Evolutionary conservation across 1,139 yeast species (phyloP).

Genomic region (Debaryomyces sp.): DNA sequence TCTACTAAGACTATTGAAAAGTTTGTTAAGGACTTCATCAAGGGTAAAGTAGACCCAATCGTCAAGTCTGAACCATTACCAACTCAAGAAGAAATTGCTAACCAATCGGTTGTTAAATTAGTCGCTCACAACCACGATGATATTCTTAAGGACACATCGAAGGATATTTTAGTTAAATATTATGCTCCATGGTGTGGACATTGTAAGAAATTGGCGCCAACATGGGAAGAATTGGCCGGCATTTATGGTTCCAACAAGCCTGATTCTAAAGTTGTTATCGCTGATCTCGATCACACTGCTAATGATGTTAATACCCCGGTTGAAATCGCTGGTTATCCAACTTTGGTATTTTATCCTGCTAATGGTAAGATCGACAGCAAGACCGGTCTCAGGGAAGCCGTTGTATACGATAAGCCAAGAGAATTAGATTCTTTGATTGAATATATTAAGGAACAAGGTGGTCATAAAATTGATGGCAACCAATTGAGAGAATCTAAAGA

Average conservation of each 20-base stretch:
- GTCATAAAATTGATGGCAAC: constrained; percentile 57
- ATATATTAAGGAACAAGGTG: constrained; percentile 70
- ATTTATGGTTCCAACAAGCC: constrained; percentile 55
- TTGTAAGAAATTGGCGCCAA: constrained; percentile 94
- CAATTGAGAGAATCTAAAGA: constrained; percentile 29
- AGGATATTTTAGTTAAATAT: constrained; percentile 91
- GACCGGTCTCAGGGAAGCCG: constrained; percentile 60
- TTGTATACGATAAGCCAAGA: constrained; percentile 72
- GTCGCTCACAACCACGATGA: constrained; percentile 85
- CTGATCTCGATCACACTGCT: constrained; percentile 85
- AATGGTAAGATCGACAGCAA: constrained; percentile 66
- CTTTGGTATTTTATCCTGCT: constrained; percentile 90
- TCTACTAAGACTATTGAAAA: constrained; percentile 47
- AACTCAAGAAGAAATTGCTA: constrained; percentile 62
- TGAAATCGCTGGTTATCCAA: constrained; percentile 89
- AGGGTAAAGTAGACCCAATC: constrained; percentile 69
- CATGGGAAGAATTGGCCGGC: constrained; percentile 83
- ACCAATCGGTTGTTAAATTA: constrained; percentile 71
- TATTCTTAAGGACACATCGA: constrained; percentile 63
- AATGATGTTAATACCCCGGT: constrained; percentile 77
- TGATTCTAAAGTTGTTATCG: constrained; percentile 63
- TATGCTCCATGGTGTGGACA: constrained; percentile 99
- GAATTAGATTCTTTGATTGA: constrained; percentile 69
- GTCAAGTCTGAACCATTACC: constrained; percentile 90
- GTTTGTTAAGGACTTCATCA: constrained; percentile 65